phyloP scores from a whole-genome alignment of 352 stramenopile species.

The Globisporangium mamillatum region DNA sequence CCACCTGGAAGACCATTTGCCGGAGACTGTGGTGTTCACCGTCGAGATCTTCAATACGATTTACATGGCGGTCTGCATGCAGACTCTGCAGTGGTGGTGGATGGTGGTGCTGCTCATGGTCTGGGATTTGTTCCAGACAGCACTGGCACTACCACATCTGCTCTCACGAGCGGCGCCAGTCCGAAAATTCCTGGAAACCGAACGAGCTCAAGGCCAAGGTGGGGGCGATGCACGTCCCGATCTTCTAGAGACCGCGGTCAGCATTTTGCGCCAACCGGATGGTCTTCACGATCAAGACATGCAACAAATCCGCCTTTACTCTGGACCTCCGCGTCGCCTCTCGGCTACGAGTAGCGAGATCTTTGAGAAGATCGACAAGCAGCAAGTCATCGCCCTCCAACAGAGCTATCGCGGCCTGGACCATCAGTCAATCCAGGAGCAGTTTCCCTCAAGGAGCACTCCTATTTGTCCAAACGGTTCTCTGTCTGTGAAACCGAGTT shows the following conservation, averaged over 20 bases:
- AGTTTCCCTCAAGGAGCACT: no score
- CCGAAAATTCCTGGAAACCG: background rate
- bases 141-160: background rate
- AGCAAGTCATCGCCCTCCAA: background rate
- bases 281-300: background rate
- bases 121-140: background rate
- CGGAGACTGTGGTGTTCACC: slow-evolving; percentile 1
- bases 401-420: background rate
- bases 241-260: background rate
- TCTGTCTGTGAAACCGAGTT: no score
- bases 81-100: background rate
- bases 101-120: background rate
- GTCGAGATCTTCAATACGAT: slow-evolving; percentile 3
- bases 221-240: background rate
- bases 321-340: background rate
- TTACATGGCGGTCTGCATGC: background rate
- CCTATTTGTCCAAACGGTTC: no score
- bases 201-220: background rate
- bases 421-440: background rate
- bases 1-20: background rate
- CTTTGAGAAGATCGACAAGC: background rate
- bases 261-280: background rate
- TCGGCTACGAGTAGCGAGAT: background rate
- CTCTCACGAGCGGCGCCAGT: background rate
- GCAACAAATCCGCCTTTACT: background rate